Conservation (phyloP, 805 yeast species). For the Zygoascus tannicola region DNA sequence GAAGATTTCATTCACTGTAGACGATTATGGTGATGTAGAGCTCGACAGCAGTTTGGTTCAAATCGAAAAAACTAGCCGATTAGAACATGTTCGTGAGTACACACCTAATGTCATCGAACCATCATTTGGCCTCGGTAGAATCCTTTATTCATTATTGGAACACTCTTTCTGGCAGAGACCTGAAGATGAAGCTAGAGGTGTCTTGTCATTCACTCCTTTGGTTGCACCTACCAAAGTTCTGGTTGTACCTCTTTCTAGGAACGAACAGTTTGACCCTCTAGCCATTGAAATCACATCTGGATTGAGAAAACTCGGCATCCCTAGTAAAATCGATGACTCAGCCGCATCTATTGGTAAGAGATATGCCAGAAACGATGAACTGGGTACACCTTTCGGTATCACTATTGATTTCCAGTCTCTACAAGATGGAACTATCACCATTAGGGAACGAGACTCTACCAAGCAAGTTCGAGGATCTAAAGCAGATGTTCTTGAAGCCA, state of each 20-base stretch:
- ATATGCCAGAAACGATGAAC: conserved; percentile 95
- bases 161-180: conserved; percentile 94
- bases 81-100: conserved; percentile 88
- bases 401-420: conserved; percentile 93
- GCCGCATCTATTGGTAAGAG: conserved; percentile 97
- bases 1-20: conserved; percentile 56
- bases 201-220: conserved; percentile 83
- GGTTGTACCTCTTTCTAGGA: conserved; percentile 85
- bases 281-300: conserved; percentile 57
- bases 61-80: conserved; percentile 68
- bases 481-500: conserved; percentile 58
- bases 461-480: conserved; percentile 91
- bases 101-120: conserved; percentile 98
- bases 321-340: conserved; percentile 94
- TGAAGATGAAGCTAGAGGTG: conserved; percentile 80
- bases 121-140: conserved; percentile 98
- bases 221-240: conserved; percentile 98
- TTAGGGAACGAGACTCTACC: conserved; percentile 96
- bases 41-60: conserved; percentile 62
- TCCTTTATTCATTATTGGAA: conserved; percentile 85
- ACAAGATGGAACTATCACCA: conserved; percentile 78
- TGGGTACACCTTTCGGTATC: conserved; percentile 98
- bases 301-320: conserved; percentile 73
- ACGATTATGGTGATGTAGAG: conserved; percentile 57
- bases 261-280: conserved; percentile 69